Base-by-base conservation (phyloP, 768 basidiomycete genomes). In the Boletus subparvulus region DNA sequence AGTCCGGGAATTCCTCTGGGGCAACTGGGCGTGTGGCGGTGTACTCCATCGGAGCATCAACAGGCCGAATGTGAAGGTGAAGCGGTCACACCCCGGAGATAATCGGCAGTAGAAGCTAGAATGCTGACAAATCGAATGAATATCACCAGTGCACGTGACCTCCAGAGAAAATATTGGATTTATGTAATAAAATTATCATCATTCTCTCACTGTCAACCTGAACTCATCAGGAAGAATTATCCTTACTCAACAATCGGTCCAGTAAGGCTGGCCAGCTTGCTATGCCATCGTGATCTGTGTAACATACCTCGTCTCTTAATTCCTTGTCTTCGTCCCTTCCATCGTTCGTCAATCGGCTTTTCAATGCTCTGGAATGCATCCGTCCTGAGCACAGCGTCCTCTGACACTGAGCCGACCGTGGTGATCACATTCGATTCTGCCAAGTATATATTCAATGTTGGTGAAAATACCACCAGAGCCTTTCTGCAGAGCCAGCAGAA, bases 401-500 rank as follows among this genome's bases (percentile, higher is more conserved):
- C 84, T 49, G 95, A 98, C 74, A 90, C 94, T 1, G 86, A 92
- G 61, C 87, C 94, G 0, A 82, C 87, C 10, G 73, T 97, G 26
- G 73, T 89, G 56, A 72, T 96, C 61, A 78, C 80, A 1, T 94
- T 94, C 68, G 87, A 90, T 61, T 77, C 80, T 51, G 86, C 82
- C 13, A 89, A 92, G 63, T 98, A 94, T 63, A 78, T 95, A 39
- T 93, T 98, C 79, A 94, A 94, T 71, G 84, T 79, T 19, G 87
- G 91, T 9, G 94, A 97, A 71, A 88, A 88, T 56, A 85, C 88
- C 2, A 86, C 84, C 42, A 77, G 95, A 36, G 75, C 88, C 1
- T 89, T 88, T 66, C 72, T 86, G 16, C 88, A 94, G 73, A 83
- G 83, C 56, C 76, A 75, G 60, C 74, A 80, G 44, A 83, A 83